These are phyloP conservation scores for Bryoerythrophyllum caledonicum DNA, from an alignment of 225 moss, liverwort and hornwort species.

Conservation along the genomic window DNA sequence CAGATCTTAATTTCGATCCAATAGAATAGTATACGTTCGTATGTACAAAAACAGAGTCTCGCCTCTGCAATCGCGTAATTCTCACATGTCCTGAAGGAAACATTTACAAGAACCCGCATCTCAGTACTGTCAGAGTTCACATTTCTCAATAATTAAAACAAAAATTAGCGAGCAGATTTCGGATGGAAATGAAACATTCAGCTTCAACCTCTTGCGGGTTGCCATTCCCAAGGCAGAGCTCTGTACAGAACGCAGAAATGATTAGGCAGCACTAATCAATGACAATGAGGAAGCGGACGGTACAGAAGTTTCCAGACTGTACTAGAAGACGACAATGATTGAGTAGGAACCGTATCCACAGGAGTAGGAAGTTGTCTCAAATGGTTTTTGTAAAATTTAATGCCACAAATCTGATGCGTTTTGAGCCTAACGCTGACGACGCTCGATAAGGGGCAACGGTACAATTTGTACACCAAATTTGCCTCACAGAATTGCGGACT, in stretches of 20 bases:
- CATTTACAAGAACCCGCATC: constrained; percentile 24
- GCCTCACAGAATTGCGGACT: constrained; percentile 41
- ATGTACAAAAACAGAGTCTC: constrained; percentile 14
- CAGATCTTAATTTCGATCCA: constrained; percentile 2
- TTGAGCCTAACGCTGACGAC: constrained; percentile 31
- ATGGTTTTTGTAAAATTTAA: constrained; percentile 34
- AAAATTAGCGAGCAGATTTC: neutral
- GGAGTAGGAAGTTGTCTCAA: constrained; percentile 23
- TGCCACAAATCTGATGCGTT: constrained; percentile 42
- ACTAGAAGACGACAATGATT: neutral
- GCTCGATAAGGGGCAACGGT: constrained; percentile 42
- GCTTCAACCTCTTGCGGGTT: neutral
- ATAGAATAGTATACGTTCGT: constrained; percentile 9
- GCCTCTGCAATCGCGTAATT: constrained; percentile 31
- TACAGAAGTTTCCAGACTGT: neutral
- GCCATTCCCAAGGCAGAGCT: constrained; percentile 5
- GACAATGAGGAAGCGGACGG: neutral
- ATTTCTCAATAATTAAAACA: no score
- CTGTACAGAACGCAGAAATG: neutral
- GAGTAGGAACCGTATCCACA: constrained; percentile 9
- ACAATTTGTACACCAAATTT: constrained; percentile 43
- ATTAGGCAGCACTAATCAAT: neutral
- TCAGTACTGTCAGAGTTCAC: constrained; percentile 14
- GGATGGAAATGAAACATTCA: neutral
- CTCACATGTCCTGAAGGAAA: constrained; percentile 24